Percentiles rank a stretch among this genome's conserved stretches.
These are phyloP conservation scores for Ceratonia siliqua DNA, from an alignment of 306 rosid species.

Conservation along the genomic window DNA sequence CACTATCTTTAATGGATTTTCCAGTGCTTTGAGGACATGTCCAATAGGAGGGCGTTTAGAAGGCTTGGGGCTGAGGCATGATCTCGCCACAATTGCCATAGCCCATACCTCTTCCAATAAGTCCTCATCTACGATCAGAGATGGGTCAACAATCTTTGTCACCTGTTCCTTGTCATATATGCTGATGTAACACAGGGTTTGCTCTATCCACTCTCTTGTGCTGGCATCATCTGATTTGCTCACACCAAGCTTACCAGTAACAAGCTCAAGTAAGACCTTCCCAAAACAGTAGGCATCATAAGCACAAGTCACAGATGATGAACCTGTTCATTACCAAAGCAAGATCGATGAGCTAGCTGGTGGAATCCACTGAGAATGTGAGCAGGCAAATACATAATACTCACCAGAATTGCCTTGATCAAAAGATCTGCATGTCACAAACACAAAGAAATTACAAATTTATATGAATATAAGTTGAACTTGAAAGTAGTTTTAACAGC, in stretches of 20 bases:
- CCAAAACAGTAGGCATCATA: slow-evolving; percentile 86
- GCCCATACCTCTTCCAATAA: slow-evolving; percentile 95
- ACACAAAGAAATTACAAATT: not conserved
- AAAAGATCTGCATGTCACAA: too few relatives aligned
- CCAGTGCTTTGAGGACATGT: slow-evolving; percentile 85
- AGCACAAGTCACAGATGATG: slow-evolving; percentile 57
- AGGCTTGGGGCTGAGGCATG: slow-evolving; percentile 87
- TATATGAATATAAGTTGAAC: not conserved
- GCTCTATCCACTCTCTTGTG: slow-evolving; percentile 77
- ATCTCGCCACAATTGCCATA: slow-evolving; percentile 85
- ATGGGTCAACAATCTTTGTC: slow-evolving; percentile 74
- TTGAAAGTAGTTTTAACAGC: not conserved
- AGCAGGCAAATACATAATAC: slow-evolving; percentile 20
- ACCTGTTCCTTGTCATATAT: slow-evolving; percentile 69
- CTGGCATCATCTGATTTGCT: slow-evolving; percentile 67
- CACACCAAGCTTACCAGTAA: slow-evolving; percentile 78
- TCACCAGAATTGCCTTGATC: too few relatives aligned
- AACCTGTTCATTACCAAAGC: slow-evolving; percentile 54
- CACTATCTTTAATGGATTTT: slow-evolving; percentile 87
- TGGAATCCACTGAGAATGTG: not conserved
- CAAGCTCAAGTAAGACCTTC: slow-evolving; percentile 82
- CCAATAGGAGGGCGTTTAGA: slow-evolving; percentile 89
- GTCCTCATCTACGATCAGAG: slow-evolving; percentile 84
- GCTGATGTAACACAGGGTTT: slow-evolving; percentile 58
- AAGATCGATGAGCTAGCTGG: not conserved